Base-by-base conservation (phyloP, 305 asterid species). In the Fraxinus ornus region DNA sequence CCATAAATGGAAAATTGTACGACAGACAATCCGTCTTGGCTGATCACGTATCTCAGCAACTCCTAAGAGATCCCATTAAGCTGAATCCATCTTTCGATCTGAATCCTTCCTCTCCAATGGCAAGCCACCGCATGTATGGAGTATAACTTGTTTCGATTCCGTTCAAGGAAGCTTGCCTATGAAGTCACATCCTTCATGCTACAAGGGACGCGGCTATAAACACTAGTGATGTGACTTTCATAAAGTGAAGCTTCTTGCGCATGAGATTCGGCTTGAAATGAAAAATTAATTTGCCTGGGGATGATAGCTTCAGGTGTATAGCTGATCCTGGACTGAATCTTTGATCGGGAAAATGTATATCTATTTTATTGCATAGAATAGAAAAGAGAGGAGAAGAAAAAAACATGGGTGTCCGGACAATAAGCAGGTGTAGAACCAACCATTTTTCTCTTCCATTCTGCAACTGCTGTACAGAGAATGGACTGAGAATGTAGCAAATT, bases 11-110 rank as follows among this genome's bases (percentile, higher is more conserved):
- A 83, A 90, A 89, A 84, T 26, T 80, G 78, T 87, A 84, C 35
- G 88, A 87, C 78, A 90, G 92, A 4, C 92, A 88, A 75, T 83
- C 88, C 9, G 87, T 87, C 49, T 82, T 87, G 84, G 92, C 93
- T 75, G 89, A 90, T 82, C 90, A 88, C 21, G 87, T 90, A 72
- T 84, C 90, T 77, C 91, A 88, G 85, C 93, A 88, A 74, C 87
- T 88, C 83, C 81, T 83, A 17, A 84, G 81, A 76, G 93, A 85
- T 73, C 84, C 88, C 57, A 83, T 83, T 80, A 90, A 88, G 76
- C 76, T 83, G 83, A 83, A 33, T 79, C 91, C 90, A 13, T 82
- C 91, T 60, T 83, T 86, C 66, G 90, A 88, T 90, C 87, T 86
- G 82, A 78, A 81, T 78, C 84, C 88, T 33, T 80, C 75, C 60